Base-by-base conservation (phyloP, 2,329 filamentous ascomycete species). In the Hypoxylon sp. region DNA sequence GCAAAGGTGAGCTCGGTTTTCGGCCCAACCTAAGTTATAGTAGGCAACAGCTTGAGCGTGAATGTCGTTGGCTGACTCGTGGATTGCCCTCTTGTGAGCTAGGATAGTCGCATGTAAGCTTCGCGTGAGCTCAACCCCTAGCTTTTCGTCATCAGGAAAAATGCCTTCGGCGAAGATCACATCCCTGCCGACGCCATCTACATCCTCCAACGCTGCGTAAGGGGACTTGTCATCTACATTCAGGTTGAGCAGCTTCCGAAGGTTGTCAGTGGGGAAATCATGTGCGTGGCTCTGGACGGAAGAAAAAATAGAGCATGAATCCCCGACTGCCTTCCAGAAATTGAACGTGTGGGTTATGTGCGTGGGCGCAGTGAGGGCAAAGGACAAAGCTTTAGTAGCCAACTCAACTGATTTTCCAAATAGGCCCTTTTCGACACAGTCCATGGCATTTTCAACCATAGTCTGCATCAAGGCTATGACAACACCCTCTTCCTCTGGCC, bases 11-110 rank as follows among this genome's bases (percentile, higher is more conserved):
- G 94, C 92, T 49, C 91, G 89, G 77, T 96, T 90, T 79, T 99
- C 96, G 1, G 93, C 92, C 93, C 95, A 98, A 46, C 96, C 96
- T 17, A 99, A 84, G 76, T 99, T 99, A 81, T 97, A 99, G 86
- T 95, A 96, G 0, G 95, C 93, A n/a, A 98, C 93, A 1, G 96
- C 93, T 80, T 97, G 95, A 2, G 95, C 95, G 78, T 98, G 93
- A 6, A 89, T 79, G 76, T 99, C 95, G 65, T 90, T 84, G 0
- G 89, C 83, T 14, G 91, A 91, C 42, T 90, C 87, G 73, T 92
- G 83, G 13, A 98, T 90, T 6, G 94, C 94, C 70, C 93, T 89
- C 79, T 98, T 99, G 79, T 97, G 93, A 5, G 93, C 92, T 17
- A 98, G 82, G 30, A 98, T 92, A 0, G 92, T 88, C 13, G 91